Evolutionary conservation across 495 filamentous ascomycete genomes (phyloP), one percentile per base, ranked within the genome.

Genomic region (Penicillium paradoxum): DNA sequence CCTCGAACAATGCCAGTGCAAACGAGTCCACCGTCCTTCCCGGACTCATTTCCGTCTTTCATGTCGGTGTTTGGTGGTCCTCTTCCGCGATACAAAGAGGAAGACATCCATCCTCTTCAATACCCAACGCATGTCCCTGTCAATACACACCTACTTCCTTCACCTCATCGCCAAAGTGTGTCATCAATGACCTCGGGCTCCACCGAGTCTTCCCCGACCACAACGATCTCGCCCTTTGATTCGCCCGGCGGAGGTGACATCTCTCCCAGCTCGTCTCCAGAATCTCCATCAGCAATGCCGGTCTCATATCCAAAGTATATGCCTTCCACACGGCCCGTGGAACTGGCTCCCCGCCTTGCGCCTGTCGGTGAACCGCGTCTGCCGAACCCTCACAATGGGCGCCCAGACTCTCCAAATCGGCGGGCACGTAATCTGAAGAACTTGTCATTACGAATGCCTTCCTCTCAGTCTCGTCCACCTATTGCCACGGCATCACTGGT

Each of bases 141-240:
- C 53, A 62, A 69, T 38, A 64, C 68, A 53, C 69, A 60, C 9
- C 44, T 65, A 13, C 58, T 65, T 36, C 66, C 63, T 50, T 72
- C 68, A 47, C 56, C 65, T 32, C 76, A 71, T 48, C 74, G 68
- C 32, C 69, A 68, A 49, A 77, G 70, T 55, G 64, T 74, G 19
- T 92, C 89, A 22, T 95, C 89, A 4, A 83, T 86, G 52, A 79
- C 82, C 38, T 89, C 89, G 8, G 90, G 87, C 41, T 98, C 93
- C 3, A 87, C 85, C 22, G 91, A 97, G 61, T 95, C 91, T 7
- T 97, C 93, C 17, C 93, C 93, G 0, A 97, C 93, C 15, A 97
- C 90, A 2, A 96, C 92, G 1, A 80, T 91, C n/a, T 96, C 91
- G 13, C 96, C 90, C 11, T 87, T 91, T 38, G 93, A 92, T 64